Base-by-base conservation (phyloP, 805 yeast genomes). In the Saturnispora bothae region DNA sequence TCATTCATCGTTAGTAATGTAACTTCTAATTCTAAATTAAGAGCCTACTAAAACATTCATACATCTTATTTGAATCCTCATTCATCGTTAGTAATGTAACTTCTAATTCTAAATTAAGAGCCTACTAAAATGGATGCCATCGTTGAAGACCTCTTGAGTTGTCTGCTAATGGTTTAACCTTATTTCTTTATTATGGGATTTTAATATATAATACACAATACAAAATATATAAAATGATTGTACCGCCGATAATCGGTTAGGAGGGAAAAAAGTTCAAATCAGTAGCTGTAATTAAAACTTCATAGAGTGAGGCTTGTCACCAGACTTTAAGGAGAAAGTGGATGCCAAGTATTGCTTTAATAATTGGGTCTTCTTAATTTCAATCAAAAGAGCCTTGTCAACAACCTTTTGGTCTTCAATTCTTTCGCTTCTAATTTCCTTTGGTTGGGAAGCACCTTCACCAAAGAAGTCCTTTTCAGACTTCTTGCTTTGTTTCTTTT, bases 231-330 rank as follows among this genome's bases (percentile, higher is more conserved):
- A 23, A 14, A 26, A 33, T n/a, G 21, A 33, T 23, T 23, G 36
- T 23, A 34, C 36, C 36, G 36, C 36, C 36, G 31, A 27, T 17
- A 19, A 26, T 34, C 31, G 36, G 36, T 34, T 34, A 28, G 36
- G 36, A 34, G 25, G 26, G 36, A n/a, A 31, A 9, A 15, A 23
- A 15, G 27, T 26, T 26, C 15, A 26, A 12, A 7, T 10, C 7
- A 10, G 6, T n/a, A 12, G 13, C 12, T 26, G 7, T 26, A 51
- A 56, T 81, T 85, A 89, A 70, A 92, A 89, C 77, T 86, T 85
- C 81, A 92, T 83, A 68, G 82, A 78, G 72, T 89, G 98, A 62
- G 98, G 98, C 71, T 73, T 85, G 78, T 89, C 98, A 70, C 97
- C 97, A 71, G 76, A 78, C 83, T 85, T 88, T 71, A 92, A 80